Percentiles rank a stretch among this genome's conserved stretches.
These are phyloP conservation scores for Spiraea crenata DNA, from an alignment of 331 rosid genomes.

Conservation along the genomic window DNA sequence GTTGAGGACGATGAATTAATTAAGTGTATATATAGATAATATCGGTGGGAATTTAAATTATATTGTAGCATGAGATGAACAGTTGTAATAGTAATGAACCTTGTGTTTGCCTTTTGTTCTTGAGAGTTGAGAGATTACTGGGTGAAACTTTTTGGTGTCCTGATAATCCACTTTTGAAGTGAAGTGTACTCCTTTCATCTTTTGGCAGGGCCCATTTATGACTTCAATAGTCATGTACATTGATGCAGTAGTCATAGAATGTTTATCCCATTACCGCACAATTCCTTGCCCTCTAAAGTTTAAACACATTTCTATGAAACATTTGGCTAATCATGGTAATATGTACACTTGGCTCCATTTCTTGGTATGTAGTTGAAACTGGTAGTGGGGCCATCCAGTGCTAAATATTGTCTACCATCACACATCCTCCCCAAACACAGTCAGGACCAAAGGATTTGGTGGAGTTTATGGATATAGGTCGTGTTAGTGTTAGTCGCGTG, in stretches of 20 bases:
- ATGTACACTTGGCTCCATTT: neutral
- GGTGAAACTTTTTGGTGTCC: neutral
- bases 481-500: no score
- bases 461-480: no score
- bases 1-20: neutral
- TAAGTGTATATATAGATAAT: neutral
- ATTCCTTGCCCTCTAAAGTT: no score
- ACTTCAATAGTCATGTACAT: neutral
- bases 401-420: neutral
- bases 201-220: neutral
- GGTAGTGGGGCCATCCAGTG: neutral
- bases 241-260: neutral
- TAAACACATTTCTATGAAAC: no score
- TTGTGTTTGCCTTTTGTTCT: conserved; percentile 6
- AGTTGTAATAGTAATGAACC: neutral
- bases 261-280: neutral
- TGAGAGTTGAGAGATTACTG: neutral
- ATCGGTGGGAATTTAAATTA: no score
- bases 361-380: neutral
- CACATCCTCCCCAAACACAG: neutral
- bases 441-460: neutral
- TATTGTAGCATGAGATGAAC: neutral
- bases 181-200: neutral
- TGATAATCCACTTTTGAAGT: neutral
- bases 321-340: no score